These are phyloP conservation scores for Ophiocordyceps camponoti-saundersi DNA, from an alignment of 2,329 filamentous ascomycete genomes.

Conservation along the genomic window DNA sequence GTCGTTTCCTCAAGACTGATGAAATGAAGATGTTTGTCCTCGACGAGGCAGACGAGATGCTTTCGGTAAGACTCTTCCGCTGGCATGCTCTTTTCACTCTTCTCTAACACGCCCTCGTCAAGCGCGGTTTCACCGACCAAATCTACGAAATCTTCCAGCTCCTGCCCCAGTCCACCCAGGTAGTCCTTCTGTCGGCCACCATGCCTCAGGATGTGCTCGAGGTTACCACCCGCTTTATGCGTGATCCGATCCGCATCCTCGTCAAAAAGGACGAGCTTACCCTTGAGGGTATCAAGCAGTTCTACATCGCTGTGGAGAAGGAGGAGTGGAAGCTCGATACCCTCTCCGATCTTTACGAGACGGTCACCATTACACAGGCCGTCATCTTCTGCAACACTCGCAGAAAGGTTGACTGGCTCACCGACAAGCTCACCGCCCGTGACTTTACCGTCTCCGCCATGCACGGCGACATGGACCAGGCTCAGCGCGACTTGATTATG, in stretches of 20 bases:
- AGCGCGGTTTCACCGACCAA: conserved; percentile 98
- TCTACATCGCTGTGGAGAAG: conserved; percentile 99
- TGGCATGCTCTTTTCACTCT: background rate
- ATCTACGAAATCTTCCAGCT: conserved; percentile 99
- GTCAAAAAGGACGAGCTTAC: conserved; percentile 99
- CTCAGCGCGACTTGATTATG: conserved; percentile 98
- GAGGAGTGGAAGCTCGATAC: conserved; percentile 99
- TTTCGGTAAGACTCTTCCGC: conserved; percentile 45
- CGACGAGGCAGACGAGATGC: conserved; percentile 98
- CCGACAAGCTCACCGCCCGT: conserved; percentile 94
- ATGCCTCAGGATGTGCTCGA: conserved; percentile 98
- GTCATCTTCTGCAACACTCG: conserved; percentile 99
- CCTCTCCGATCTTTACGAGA: conserved; percentile 97
- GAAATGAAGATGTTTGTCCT: conserved; percentile 99
- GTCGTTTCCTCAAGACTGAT: conserved; percentile 91
- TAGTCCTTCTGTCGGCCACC: conserved; percentile 93
- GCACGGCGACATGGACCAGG: conserved; percentile 99
- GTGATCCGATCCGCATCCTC: conserved; percentile 93
- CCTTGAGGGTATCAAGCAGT: conserved; percentile 99
- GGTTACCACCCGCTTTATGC: conserved; percentile 99
- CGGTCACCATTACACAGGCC: conserved; percentile 96
- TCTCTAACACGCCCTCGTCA: conserved; percentile 16
- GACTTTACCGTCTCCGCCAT: conserved; percentile 99
- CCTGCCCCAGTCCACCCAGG: conserved; percentile 93
- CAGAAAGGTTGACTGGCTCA: conserved; percentile 99